These are phyloP conservation scores for Anthostomella pinea DNA, from an alignment of 2,329 filamentous ascomycete genomes.

Conservation along the genomic window DNA sequence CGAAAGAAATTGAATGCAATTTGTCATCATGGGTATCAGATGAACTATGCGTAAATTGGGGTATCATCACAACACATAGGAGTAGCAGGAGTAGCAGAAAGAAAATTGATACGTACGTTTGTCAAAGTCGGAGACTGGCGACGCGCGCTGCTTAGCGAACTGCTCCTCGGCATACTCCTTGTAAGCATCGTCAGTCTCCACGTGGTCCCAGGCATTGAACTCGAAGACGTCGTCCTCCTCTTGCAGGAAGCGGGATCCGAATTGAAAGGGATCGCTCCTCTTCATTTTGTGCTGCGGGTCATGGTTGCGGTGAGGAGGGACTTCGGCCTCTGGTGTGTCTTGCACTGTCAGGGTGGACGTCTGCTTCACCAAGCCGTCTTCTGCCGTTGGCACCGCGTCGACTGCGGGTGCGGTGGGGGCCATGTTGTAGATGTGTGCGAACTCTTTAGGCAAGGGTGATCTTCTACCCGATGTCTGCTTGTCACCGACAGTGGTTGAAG, in stretches of 20 bases:
- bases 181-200: constrained; percentile 87
- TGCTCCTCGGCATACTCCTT: constrained; percentile 82
- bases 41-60: constrained; percentile 65
- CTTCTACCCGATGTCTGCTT: constrained; percentile 1
- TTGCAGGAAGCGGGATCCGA: constrained; percentile 82
- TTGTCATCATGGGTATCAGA: constrained; percentile 66
- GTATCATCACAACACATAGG: constrained; percentile 52
- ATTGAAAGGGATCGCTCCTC: constrained; percentile 89
- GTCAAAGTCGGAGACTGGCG: constrained; percentile 91
- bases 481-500: constrained; percentile 14
- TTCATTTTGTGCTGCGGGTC: constrained; percentile 74
- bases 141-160: constrained; percentile 77
- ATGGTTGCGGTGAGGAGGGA: constrained; percentile 66
- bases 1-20: constrained; percentile 62
- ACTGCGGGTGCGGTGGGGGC: constrained; percentile 12
- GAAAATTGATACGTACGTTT: constrained; percentile 61
- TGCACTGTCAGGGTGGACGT: constrained; percentile 27
- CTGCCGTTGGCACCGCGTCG: constrained; percentile 17
- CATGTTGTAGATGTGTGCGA: constrained; percentile 22
- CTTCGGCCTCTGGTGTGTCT: constrained; percentile 21
- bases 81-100: constrained; percentile 2
- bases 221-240: constrained; percentile 88
- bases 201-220: constrained; percentile 99
- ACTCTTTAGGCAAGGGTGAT: constrained; percentile 4
- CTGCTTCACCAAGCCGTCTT: constrained; percentile 27